A percentile compares a stretch with the other conserved stretches of the same genome.
phyloP scores from a whole-genome alignment of 106 monocot species.

The Apostasia ramifera region DNA sequence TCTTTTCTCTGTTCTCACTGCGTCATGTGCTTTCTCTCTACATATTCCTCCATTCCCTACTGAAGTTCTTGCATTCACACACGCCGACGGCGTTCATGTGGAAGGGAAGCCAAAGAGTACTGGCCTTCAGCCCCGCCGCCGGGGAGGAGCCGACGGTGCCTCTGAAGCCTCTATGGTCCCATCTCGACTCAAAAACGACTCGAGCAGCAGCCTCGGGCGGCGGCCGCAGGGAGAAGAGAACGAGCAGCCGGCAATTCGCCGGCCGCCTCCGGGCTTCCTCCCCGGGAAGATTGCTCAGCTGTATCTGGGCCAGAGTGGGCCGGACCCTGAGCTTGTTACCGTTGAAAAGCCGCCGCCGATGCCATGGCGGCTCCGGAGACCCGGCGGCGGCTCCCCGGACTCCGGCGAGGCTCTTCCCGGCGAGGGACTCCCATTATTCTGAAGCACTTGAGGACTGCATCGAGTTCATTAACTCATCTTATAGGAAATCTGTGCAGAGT shows the following conservation, averaged over 20 bases:
- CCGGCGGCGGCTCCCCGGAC: neutral
- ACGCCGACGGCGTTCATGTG: neutral
- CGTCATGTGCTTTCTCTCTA: neutral
- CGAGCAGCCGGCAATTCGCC: neutral
- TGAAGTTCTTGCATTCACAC: neutral
- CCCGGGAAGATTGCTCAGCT: neutral
- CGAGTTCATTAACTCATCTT: conserved; percentile 35
- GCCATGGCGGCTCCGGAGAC: neutral
- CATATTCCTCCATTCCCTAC: neutral
- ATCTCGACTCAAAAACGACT: neutral
- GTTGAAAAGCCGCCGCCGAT: neutral
- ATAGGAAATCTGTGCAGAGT: conserved; percentile 4
- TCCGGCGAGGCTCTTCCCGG: conserved; percentile 9
- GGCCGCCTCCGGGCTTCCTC: neutral
- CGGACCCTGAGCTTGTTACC: neutral
- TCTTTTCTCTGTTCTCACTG: neutral
- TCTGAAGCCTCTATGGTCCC: neutral
- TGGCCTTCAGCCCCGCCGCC: conserved; percentile 10
- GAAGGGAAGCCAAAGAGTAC: conserved; percentile 15
- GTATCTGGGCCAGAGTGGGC: neutral
- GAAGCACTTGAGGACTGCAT: conserved; percentile 42
- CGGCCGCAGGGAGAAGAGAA: neutral
- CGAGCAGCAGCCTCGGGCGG: neutral
- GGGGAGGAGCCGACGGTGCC: conserved; percentile 6
- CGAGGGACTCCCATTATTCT: conserved; percentile 18